These are phyloP conservation scores for Lactarius evosmus DNA, from an alignment of 768 basidiomycete species.

Conservation along the genomic window DNA sequence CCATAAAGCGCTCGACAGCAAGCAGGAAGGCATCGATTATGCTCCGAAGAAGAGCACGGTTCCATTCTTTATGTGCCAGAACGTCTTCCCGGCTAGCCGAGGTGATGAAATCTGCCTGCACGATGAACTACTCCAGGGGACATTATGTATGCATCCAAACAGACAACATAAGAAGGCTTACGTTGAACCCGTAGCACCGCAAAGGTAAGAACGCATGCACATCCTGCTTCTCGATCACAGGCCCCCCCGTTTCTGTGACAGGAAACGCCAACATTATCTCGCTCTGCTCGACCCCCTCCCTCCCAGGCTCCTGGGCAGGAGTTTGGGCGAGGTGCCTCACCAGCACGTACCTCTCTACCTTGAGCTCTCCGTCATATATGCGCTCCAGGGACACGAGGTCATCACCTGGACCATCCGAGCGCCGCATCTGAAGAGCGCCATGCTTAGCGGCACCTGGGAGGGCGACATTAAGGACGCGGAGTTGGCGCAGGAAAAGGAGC, in stretches of 20 bases:
- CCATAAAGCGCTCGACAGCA: slow-evolving; percentile 28
- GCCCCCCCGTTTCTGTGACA: slow-evolving; percentile 20
- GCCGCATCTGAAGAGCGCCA: slow-evolving; percentile 2
- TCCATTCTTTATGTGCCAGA: slow-evolving; percentile 30
- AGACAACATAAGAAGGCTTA: slow-evolving; percentile 16
- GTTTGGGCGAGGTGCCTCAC: slow-evolving; percentile 25
- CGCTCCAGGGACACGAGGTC: slow-evolving; percentile 12
- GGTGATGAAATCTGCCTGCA: slow-evolving; percentile 35
- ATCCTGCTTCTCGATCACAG: slow-evolving; percentile 22
- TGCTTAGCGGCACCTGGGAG: background rate
- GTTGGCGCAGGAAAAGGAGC: slow-evolving; percentile 31
- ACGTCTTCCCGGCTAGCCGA: slow-evolving; percentile 33
- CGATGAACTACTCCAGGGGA: slow-evolving; percentile 29
- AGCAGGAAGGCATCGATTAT: slow-evolving; percentile 29
- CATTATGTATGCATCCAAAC: background rate
- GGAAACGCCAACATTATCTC: slow-evolving; percentile 32
- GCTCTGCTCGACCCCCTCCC: slow-evolving; percentile 25
- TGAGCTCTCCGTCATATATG: background rate
- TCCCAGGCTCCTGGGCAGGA: slow-evolving; percentile 21
- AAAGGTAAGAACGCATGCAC: slow-evolving; percentile 33
- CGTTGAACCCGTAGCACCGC: slow-evolving; percentile 29
- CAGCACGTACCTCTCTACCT: slow-evolving; percentile 15
- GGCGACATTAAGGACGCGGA: slow-evolving; percentile 25
- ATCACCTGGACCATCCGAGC: slow-evolving; percentile 7
- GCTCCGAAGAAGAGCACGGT: slow-evolving; percentile 26